These are phyloP conservation scores for Malassezia pachydermatis DNA, from an alignment of 1,284 basidiomycete genomes.

Conservation along the genomic window DNA sequence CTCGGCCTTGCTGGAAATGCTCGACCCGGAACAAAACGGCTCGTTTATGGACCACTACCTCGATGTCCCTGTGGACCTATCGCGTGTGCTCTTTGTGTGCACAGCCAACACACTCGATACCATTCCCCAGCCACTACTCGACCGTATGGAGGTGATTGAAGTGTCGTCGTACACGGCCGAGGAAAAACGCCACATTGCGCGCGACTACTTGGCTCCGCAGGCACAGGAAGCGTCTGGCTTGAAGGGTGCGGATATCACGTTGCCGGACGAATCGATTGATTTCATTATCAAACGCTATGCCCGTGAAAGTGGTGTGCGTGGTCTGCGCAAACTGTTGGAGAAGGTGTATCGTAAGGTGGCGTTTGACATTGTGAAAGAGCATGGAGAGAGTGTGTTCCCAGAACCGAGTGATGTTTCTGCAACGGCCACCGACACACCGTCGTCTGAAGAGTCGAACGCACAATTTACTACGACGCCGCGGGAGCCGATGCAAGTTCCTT, in stretches of 20 bases:
- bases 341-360: constrained; percentile 97
- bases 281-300: constrained; percentile 91
- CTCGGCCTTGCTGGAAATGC: constrained; percentile 87
- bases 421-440: neutral
- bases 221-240: constrained; percentile 84
- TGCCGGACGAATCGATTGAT: constrained; percentile 59
- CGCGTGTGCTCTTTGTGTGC: constrained; percentile 91
- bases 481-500: constrained; percentile 71
- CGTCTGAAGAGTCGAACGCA: neutral
- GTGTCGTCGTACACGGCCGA: constrained; percentile 79
- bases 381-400: constrained; percentile 77
- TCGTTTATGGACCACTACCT: constrained; percentile 95
- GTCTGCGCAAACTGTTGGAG: constrained; percentile 38
- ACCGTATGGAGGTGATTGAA: constrained; percentile 84
- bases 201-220: constrained; percentile 82
- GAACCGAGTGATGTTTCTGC: constrained; percentile 54
- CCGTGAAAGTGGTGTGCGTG: constrained; percentile 69
- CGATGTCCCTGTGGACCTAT: constrained; percentile 93
- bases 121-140: constrained; percentile 87
- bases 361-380: constrained; percentile 77
- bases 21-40: constrained; percentile 95
- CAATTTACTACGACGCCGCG: constrained; percentile 62
- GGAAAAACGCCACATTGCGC: constrained; percentile 87
- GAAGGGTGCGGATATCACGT: constrained; percentile 37
- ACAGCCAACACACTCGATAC: constrained; percentile 68